phyloP scores from a whole-genome alignment of 2,329 filamentous ascomycete species.

The Curvularia eragrostidis region DNA sequence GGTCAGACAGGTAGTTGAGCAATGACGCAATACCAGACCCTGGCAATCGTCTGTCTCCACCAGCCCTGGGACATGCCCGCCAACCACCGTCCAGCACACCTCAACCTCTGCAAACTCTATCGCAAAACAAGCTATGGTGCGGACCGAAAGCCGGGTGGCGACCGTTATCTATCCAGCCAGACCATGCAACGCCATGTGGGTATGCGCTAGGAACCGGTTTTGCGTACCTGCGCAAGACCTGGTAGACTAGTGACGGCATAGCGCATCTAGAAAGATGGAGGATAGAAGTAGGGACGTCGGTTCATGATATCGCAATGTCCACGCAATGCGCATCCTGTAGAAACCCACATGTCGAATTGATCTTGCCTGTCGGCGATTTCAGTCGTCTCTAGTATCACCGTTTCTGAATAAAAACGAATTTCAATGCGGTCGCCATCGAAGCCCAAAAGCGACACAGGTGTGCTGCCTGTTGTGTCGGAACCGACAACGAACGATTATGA shows the following conservation, averaged over 20 bases:
- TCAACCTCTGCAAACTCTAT: background rate
- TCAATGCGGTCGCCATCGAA: background rate
- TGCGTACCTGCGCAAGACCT: conserved; percentile 5
- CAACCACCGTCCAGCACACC: conserved; percentile 2
- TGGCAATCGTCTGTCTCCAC: background rate
- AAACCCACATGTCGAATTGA: background rate
- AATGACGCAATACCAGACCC: conserved; percentile 11
- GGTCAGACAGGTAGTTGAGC: background rate
- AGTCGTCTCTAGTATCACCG: background rate
- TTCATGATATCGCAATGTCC: background rate
- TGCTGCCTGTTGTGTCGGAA: background rate
- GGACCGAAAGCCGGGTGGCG: background rate
- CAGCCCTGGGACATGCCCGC: background rate
- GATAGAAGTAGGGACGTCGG: background rate
- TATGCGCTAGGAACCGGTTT: conserved; percentile 8
- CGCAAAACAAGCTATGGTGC: conserved; percentile 1
- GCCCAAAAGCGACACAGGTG: background rate
- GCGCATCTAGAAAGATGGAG: background rate
- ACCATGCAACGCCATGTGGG: background rate
- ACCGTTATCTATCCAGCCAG: conserved; percentile 1
- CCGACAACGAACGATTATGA: background rate
- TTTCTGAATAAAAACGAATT: background rate
- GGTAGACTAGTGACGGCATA: conserved; percentile 6
- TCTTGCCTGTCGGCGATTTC: background rate
- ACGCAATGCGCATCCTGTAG: background rate